Conservation (phyloP, 352 stramenopile species). For the Phytophthora sojae region DNA sequence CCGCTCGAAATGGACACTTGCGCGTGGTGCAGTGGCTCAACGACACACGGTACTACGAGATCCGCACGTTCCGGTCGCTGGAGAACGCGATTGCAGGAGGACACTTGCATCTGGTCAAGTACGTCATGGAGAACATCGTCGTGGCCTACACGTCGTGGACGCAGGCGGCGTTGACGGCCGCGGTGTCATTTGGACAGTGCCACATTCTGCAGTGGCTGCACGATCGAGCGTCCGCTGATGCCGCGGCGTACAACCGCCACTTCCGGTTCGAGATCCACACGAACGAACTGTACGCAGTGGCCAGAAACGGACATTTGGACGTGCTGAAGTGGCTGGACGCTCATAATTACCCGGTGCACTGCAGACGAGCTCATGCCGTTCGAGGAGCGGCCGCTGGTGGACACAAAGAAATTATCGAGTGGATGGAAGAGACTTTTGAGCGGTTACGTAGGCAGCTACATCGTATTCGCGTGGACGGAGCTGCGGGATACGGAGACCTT, state of each 20-base stretch:
- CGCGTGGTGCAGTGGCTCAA: slow-evolving; percentile 49
- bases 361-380: slow-evolving; percentile 41
- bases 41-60: slow-evolving; percentile 46
- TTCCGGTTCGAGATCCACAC: slow-evolving; percentile 42
- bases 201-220: slow-evolving; percentile 50
- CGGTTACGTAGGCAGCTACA: slow-evolving; percentile 27
- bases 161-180: slow-evolving; percentile 39
- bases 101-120: slow-evolving; percentile 49
- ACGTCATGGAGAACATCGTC: slow-evolving; percentile 46
- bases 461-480: slow-evolving; percentile 46
- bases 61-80: slow-evolving; percentile 42
- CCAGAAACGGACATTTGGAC: slow-evolving; percentile 33
- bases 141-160: slow-evolving; percentile 48
- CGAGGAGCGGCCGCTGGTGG: slow-evolving; percentile 34
- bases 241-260: slow-evolving; percentile 20
- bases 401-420: slow-evolving; percentile 35
- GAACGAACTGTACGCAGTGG: slow-evolving; percentile 37
- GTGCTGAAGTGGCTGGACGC: slow-evolving; percentile 45
- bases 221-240: slow-evolving; percentile 21
- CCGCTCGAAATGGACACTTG: slow-evolving; percentile 42
- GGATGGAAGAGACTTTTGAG: slow-evolving; percentile 38
- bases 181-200: slow-evolving; percentile 32
- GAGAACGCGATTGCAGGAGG: slow-evolving; percentile 53
- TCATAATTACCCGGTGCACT: slow-evolving; percentile 34
- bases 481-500: slow-evolving; percentile 36